Evolutionary conservation across 2,329 filamentous ascomycete species (phyloP).

Genomic region (Aplosporella prunicola): DNA sequence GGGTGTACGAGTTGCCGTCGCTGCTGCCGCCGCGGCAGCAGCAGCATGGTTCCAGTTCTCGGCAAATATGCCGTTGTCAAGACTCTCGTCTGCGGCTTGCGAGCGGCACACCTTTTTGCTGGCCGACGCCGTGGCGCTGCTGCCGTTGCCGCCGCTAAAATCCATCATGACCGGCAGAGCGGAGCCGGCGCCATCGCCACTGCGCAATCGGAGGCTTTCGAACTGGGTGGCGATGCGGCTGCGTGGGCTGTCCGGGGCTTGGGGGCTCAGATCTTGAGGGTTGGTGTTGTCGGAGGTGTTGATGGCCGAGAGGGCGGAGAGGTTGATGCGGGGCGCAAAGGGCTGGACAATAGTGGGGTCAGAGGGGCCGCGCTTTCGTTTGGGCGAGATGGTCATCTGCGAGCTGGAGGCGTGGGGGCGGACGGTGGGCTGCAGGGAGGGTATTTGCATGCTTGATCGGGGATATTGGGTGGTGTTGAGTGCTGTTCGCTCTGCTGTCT

Average conservation of each 20-base stretch:
- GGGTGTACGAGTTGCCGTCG: too few relatives aligned
- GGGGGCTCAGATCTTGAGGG: too few relatives aligned
- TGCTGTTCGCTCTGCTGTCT: too few relatives aligned
- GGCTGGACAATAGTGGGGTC: conserved; percentile 9
- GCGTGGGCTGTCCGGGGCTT: conserved; percentile 10
- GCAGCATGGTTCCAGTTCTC: too few relatives aligned
- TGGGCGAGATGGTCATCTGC: conserved; percentile 9
- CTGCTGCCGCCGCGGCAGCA: too few relatives aligned
- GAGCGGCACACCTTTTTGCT: too few relatives aligned
- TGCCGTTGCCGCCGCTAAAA: conserved; percentile 3
- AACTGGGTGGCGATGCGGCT: conserved; percentile 7
- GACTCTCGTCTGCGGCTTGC: too few relatives aligned
- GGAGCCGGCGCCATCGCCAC: neutral
- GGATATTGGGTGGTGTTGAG: too few relatives aligned
- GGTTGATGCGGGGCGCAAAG: conserved; percentile 10
- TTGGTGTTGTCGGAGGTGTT: conserved; percentile 6
- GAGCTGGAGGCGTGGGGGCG: neutral
- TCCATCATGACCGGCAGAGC: conserved; percentile 5
- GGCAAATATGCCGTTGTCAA: too few relatives aligned
- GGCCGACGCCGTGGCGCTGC: conserved; percentile 1
- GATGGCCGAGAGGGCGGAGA: conserved; percentile 7
- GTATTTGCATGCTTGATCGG: neutral
- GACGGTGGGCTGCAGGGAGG: conserved; percentile 1
- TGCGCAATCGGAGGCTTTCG: conserved; percentile 3
- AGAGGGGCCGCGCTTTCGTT: conserved; percentile 11